A percentile compares a stretch with the other conserved stretches of the same genome.
Evolutionary conservation across 208 protist genomes (phyloP).

Genomic region (Acanthamoeba sp.): DNA sequence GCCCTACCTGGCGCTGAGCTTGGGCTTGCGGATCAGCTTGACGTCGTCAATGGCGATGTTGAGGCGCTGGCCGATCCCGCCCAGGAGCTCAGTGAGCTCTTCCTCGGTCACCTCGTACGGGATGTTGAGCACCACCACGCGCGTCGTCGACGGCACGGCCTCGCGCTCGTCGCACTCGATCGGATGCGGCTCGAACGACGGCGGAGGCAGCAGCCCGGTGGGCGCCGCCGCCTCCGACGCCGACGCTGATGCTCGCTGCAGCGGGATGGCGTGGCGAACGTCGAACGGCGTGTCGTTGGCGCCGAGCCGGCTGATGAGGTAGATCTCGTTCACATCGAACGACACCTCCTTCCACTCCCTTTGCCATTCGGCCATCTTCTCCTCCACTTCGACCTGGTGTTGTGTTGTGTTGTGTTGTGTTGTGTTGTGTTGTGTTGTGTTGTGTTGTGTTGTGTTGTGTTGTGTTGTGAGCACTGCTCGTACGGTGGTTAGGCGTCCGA

Average conservation of each 20-base stretch:
- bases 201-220: background rate
- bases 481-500: too few species aligned
- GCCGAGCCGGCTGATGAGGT: slow-evolving; percentile 55
- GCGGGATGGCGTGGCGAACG: slow-evolving; percentile 31
- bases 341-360: background rate
- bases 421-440: too few species aligned
- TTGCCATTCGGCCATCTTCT: background rate
- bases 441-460: too few species aligned
- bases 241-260: background rate
- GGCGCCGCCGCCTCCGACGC: background rate
- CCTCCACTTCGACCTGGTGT: slow-evolving; percentile 7
- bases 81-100: background rate
- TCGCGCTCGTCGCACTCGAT: slow-evolving; percentile 6
- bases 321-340: slow-evolving; percentile 37
- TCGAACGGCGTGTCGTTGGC: slow-evolving; percentile 62
- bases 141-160: background rate
- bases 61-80: background rate
- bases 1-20: background rate
- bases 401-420: too few species aligned
- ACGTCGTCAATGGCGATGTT: background rate
- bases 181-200: background rate
- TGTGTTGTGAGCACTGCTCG: too few species aligned
- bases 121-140: background rate
- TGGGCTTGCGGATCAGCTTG: slow-evolving; percentile 26
- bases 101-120: slow-evolving; percentile 12